Evolutionary conservation across 2,329 filamentous ascomycete genomes (phyloP).

Genomic region (Aspergillus sp.): DNA sequence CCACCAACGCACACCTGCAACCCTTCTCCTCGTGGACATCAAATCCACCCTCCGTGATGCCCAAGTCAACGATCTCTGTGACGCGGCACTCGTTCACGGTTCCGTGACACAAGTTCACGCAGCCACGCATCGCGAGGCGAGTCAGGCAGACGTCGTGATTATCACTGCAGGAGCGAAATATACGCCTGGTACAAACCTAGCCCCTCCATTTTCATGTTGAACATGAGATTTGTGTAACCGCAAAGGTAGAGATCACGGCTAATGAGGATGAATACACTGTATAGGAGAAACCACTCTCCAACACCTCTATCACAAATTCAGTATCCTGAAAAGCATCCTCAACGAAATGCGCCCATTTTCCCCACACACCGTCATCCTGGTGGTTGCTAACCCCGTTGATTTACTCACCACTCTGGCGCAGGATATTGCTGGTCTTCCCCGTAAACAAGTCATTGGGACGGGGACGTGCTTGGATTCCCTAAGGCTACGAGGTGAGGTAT

Average conservation of each 20-base stretch:
- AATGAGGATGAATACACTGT: background rate
- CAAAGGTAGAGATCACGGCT: background rate
- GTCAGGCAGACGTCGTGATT: conserved; percentile 57
- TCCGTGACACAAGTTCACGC: conserved; percentile 48
- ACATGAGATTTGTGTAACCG: too few species aligned
- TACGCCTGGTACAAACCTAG: conserved; percentile 34
- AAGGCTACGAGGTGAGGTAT: conserved; percentile 42
- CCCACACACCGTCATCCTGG: conserved; percentile 51
- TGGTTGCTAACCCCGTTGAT: conserved; percentile 60
- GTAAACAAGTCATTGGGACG: conserved; percentile 54
- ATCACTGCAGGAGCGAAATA: conserved; percentile 59
- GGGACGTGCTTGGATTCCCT: conserved; percentile 58
- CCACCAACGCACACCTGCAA: conserved; percentile 51
- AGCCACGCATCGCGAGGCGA: conserved; percentile 50
- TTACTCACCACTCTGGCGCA: conserved; percentile 55
- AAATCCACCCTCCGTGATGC: conserved; percentile 45
- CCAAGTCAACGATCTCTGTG: conserved; percentile 55
- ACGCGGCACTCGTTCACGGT: conserved; percentile 43
- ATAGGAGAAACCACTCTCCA: conserved; percentile 49
- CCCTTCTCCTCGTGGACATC: conserved; percentile 58
- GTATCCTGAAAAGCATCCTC: conserved; percentile 52
- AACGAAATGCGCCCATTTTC: conserved; percentile 53
- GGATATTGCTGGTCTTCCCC: conserved; percentile 51
- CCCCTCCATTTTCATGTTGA: background rate
- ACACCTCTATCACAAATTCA: conserved; percentile 44